phyloP scores from a whole-genome alignment of 768 basidiomycete species.

The Daedaleopsis nitida region DNA sequence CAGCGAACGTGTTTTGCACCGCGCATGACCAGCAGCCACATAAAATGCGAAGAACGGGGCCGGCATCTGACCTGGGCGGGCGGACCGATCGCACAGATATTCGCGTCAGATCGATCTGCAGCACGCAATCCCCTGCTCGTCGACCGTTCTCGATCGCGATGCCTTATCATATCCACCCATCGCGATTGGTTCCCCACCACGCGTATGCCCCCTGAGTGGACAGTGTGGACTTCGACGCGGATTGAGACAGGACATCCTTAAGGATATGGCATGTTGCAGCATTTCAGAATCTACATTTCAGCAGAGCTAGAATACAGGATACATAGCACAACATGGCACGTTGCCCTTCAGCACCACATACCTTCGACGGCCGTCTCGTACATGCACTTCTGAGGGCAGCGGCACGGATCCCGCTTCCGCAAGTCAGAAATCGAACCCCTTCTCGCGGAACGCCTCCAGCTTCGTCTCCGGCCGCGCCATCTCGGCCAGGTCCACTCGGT shows the following conservation, averaged over 20 bases:
- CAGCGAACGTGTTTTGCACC: background rate
- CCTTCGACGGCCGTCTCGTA: no score
- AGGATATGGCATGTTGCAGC: no score
- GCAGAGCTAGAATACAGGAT: slow-evolving; percentile 13
- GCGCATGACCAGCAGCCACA: background rate
- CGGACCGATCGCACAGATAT: slow-evolving; percentile 9
- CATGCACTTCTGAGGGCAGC: no score
- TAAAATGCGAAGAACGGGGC: background rate
- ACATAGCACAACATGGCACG: slow-evolving; percentile 6
- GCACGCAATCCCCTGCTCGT: slow-evolving; percentile 20
- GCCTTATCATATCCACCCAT: slow-evolving; percentile 9
- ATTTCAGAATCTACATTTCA: background rate
- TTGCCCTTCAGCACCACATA: background rate
- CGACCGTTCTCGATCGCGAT: slow-evolving; percentile 9
- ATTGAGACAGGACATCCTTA: no score
- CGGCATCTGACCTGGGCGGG: slow-evolving; percentile 15
- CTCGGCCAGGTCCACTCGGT: slow-evolving; percentile 81
- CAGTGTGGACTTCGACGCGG: no score
- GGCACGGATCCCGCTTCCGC: background rate
- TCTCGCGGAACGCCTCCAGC: slow-evolving; percentile 72
- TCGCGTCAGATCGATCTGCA: slow-evolving; percentile 28
- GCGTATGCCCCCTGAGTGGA: no score
- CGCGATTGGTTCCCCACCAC: slow-evolving; percentile 8
- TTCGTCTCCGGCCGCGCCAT: slow-evolving; percentile 63
- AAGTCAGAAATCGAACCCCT: slow-evolving; percentile 87